Evolutionary conservation across 1,284 basidiomycete species (phyloP), one percentile per base, ranked within the genome.

Genomic region (Ustilago lituana): DNA sequence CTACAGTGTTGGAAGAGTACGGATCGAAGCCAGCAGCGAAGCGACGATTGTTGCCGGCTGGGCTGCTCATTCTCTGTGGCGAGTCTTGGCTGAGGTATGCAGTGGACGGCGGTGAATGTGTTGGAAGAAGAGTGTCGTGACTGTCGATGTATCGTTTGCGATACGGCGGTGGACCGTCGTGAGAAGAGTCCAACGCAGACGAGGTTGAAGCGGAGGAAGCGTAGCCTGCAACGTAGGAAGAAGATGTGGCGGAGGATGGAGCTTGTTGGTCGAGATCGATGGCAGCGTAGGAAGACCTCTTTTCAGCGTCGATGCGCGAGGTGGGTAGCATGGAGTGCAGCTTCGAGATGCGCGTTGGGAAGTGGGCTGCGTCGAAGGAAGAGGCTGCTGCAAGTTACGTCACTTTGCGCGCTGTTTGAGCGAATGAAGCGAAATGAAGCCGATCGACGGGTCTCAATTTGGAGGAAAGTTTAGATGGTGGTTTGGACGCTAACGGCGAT

Each of bases 1-100:
- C 47, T 19, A 17, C 24, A 8, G 32, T 31, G 33, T 22, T 23
- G 11, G 55, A 35, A 12, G 51, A n/a, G 31, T 63, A 67, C 12
- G 68, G 68, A 38, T 72, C 68, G 23, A 72, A 72, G 32, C 68
- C 68, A 22, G 68, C 68, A 1, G 63, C 63, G 35, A 72, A 72
- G 31, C 68, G 68, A 14, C 68, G 57, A 19, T 37, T 62, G 17
- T 22, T 36, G 3, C 52, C 29, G 11, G 53, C 61, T 7, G 67
- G 54, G 22, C 58, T 61, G 31, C 31, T 32, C 61, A 61, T 65
- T 10, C 52, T 64, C 12, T 39, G 19, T 4, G 60, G 56, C 40
- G 66, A 63, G 35, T 63, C 59, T 8, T 65, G 54, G 9, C 29
- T 39, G n/a, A 50, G 41, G n/a, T 40, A 55, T 12, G 54, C 32